Evolutionary conservation across 805 yeast genomes (phyloP).

Genomic region (Barnettozyma salicaria): DNA sequence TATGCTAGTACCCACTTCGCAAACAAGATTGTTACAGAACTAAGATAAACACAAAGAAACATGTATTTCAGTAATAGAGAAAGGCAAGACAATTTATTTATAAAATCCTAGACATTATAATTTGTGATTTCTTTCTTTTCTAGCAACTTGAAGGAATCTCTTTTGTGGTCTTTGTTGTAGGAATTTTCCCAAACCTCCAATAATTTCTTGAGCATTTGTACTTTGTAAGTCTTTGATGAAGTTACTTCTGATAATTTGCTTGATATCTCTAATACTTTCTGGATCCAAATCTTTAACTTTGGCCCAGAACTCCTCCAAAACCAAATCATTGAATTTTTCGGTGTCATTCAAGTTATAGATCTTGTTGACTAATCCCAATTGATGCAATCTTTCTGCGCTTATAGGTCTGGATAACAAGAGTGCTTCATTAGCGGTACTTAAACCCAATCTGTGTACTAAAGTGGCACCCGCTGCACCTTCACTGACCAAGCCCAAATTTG

Average conservation of each 20-base stretch:
- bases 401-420: conserved; percentile 65
- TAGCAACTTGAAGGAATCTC: conserved; percentile 52
- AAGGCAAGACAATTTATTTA: background rate
- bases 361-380: conserved; percentile 58
- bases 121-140: conserved; percentile 56
- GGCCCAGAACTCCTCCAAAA: conserved; percentile 34
- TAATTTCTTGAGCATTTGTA: conserved; percentile 59
- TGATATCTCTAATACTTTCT: conserved; percentile 40
- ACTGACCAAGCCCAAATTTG: conserved; percentile 73
- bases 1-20: too few relatives aligned
- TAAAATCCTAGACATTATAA: conserved; percentile 29
- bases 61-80: background rate
- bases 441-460: conserved; percentile 63
- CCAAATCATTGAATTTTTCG: conserved; percentile 42
- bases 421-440: conserved; percentile 68
- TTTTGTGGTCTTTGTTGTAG: conserved; percentile 65
- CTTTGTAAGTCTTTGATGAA: conserved; percentile 32
- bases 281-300: conserved; percentile 33
- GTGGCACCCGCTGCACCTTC: conserved; percentile 77
- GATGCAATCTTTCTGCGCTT: conserved; percentile 46
- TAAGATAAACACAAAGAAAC: background rate
- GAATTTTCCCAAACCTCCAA: conserved; percentile 67
- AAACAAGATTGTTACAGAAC: too few relatives aligned
- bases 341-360: conserved; percentile 39
- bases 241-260: conserved; percentile 32